phyloP scores from a whole-genome alignment of 495 filamentous ascomycete species.

The Talaromyces adpressus region DNA sequence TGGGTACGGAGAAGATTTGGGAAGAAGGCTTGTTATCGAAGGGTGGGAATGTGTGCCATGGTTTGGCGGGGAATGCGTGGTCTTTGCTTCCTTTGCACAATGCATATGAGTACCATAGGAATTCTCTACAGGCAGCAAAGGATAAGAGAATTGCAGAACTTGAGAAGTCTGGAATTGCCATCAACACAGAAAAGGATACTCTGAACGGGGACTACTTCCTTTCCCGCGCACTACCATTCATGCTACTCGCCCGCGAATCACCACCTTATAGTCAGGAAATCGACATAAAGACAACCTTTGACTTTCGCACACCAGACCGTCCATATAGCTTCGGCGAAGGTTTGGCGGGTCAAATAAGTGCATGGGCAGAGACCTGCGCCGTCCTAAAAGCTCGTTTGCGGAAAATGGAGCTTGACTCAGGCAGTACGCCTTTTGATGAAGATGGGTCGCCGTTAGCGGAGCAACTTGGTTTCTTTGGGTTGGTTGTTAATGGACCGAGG shows the following conservation, averaged over 20 bases:
- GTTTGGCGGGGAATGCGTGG: slow-evolving; percentile 39
- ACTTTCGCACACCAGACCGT: slow-evolving; percentile 39
- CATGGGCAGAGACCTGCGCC: slow-evolving; percentile 39
- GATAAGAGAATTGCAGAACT: slow-evolving; percentile 5
- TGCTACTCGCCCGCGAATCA: slow-evolving; percentile 34
- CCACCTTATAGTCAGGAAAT: slow-evolving; percentile 27
- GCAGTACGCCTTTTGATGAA: slow-evolving; percentile 10
- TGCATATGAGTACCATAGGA: slow-evolving; percentile 23
- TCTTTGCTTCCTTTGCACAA: slow-evolving; percentile 30
- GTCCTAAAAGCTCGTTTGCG: slow-evolving; percentile 28
- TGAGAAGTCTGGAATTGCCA: not conserved
- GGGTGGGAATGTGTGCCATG: slow-evolving; percentile 41
- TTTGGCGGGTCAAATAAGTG: slow-evolving; percentile 37
- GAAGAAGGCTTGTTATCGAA: slow-evolving; percentile 42
- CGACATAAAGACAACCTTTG: slow-evolving; percentile 11
- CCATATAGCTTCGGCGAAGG: slow-evolving; percentile 39
- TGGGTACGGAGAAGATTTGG: slow-evolving; percentile 36
- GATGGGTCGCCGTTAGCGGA: slow-evolving; percentile 8
- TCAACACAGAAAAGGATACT: not conserved
- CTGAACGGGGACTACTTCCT: slow-evolving; percentile 34
- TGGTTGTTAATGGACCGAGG: slow-evolving; percentile 23
- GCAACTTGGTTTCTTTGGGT: slow-evolving; percentile 25
- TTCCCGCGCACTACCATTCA: slow-evolving; percentile 32
- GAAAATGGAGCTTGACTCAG: slow-evolving; percentile 24
- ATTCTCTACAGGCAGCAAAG: slow-evolving; percentile 17